These are phyloP conservation scores for Alloteropsis angusta DNA, from an alignment of 202 grass and related monocot species.

Conservation along the genomic window DNA sequence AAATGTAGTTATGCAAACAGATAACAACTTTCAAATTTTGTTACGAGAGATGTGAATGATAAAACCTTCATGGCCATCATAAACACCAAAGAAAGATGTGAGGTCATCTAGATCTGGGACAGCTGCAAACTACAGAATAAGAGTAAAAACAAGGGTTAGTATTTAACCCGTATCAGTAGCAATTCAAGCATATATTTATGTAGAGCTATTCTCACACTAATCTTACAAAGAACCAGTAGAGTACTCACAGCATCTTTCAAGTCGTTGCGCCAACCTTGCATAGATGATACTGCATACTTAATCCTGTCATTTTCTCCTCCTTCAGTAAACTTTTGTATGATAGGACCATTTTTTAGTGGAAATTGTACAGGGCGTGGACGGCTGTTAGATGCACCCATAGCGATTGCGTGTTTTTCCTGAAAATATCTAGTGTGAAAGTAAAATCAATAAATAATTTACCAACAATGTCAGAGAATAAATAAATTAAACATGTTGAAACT, in stretches of 20 bases:
- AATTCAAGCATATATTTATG: not conserved
- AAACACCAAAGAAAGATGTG: conserved; percentile 41
- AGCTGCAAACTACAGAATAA: conserved; percentile 22
- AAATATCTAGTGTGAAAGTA: not conserved
- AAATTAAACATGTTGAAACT: not conserved
- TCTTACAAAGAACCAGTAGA: not conserved
- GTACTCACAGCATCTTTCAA: conserved; percentile 28
- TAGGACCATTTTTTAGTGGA: no score
- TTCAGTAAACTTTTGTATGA: not conserved
- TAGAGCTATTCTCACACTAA: not conserved
- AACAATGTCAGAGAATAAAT: not conserved
- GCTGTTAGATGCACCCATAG: not conserved
- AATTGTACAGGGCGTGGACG: not conserved
- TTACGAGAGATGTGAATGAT: not conserved
- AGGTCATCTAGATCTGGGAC: not conserved
- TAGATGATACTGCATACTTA: conserved; percentile 14
- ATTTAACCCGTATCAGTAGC: not conserved
- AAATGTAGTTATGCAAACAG: not conserved
- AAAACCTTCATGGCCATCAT: conserved; percentile 43
- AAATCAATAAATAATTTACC: not conserved
- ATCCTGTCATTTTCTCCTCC: not conserved
- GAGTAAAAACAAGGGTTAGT: not conserved
- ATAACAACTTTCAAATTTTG: not conserved
- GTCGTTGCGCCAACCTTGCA: not conserved
- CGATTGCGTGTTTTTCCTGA: not conserved